A percentile compares a stretch with the other conserved stretches of the same genome.
Conservation (phyloP, 2,329 filamentous ascomycete species). For the Penicillium decumbens region DNA sequence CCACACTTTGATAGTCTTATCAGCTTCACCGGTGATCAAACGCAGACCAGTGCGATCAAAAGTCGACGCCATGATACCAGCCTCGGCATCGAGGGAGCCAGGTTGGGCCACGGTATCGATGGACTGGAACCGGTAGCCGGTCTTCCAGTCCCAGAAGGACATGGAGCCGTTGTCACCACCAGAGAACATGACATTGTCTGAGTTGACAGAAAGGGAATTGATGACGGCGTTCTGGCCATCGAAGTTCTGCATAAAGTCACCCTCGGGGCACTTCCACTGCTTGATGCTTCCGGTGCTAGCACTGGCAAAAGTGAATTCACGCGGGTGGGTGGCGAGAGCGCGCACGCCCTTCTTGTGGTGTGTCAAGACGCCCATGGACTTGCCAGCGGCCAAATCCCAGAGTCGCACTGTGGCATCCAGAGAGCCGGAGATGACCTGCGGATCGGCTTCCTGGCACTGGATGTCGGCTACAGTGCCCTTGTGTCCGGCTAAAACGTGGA, state of each 20-base stretch:
- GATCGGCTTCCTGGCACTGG: conserved; percentile 91
- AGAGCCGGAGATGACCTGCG: conserved; percentile 89
- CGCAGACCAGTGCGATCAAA: conserved; percentile 86
- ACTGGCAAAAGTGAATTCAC: conserved; percentile 92
- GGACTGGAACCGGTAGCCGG: conserved; percentile 83
- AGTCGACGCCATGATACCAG: conserved; percentile 88
- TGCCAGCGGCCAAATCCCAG: conserved; percentile 94
- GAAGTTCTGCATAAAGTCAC: conserved; percentile 98
- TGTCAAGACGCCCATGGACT: conserved; percentile 91
- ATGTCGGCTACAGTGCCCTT: conserved; percentile 85
- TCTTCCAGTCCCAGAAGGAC: conserved; percentile 99
- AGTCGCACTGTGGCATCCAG: conserved; percentile 86
- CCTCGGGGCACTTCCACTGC: conserved; percentile 98
- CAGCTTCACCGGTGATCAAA: conserved; percentile 88
- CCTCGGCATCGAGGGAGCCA: conserved; percentile 87
- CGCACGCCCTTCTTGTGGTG: conserved; percentile 98
- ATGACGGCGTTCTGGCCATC: conserved; percentile 95
- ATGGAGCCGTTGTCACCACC: conserved; percentile 95
- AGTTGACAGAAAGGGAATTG: conserved; percentile 88
- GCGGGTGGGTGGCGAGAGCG: conserved; percentile 75
- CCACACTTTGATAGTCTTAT: conserved; percentile 99
- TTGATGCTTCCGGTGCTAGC: conserved; percentile 93
- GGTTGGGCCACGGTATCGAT: conserved; percentile 90
- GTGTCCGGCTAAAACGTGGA: conserved; percentile 89
- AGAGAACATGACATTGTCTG: conserved; percentile 91